Evolutionary conservation across 306 rosid species (phyloP).

Genomic region (Citrullus mucosospermus): DNA sequence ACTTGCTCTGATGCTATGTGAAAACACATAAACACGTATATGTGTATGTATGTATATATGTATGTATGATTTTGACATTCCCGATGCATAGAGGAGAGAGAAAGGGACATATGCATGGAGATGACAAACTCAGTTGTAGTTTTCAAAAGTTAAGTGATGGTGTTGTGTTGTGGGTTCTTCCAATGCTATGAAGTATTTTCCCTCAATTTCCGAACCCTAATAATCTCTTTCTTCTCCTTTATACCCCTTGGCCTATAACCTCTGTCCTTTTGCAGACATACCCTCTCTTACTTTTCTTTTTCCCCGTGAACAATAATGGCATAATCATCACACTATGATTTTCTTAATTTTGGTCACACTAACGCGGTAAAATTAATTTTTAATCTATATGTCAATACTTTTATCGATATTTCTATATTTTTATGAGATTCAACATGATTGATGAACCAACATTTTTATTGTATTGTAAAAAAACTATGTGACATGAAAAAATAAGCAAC

Average conservation of each 20-base stretch:
- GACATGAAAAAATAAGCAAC: too few relatives aligned
- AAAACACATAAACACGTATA: neutral
- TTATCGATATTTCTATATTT: too few relatives aligned
- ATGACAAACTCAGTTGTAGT: constrained; percentile 70
- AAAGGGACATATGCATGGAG: constrained; percentile 96
- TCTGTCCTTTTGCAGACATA: neutral
- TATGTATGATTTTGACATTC: neutral
- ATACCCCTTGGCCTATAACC: neutral
- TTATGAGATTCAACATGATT: too few relatives aligned
- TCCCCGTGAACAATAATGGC: neutral
- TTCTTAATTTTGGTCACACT: too few relatives aligned
- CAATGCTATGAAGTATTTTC: neutral
- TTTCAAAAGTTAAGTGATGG: constrained; percentile 47
- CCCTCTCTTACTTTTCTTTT: neutral
- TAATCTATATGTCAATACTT: too few relatives aligned
- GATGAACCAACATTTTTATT: too few relatives aligned
- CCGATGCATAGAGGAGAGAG: constrained; percentile 20
- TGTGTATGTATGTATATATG: constrained; percentile 2
- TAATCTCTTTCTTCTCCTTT: neutral
- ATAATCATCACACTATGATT: neutral
- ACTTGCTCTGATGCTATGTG: neutral
- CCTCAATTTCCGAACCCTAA: constrained; percentile 11
- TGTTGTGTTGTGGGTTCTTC: neutral
- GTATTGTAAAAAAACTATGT: too few relatives aligned
- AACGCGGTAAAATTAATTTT: too few relatives aligned